phyloP scores from a whole-genome alignment of 257 asterid genomes.

The Nicotiana attenuata region DNA sequence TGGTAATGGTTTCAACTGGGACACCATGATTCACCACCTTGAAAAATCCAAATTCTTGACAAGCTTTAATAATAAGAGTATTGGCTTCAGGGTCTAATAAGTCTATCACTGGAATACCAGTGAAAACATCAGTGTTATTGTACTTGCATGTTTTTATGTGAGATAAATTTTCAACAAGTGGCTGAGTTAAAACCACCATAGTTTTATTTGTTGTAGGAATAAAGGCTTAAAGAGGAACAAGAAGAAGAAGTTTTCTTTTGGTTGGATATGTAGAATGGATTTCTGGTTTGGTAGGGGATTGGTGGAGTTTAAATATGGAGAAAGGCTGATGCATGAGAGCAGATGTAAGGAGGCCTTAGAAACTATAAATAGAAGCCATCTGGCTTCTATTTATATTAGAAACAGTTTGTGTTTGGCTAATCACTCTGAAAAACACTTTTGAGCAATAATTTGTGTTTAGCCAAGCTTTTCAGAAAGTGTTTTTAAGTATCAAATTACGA shows the following conservation, averaged over 20 bases:
- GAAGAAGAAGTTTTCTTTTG: not conserved
- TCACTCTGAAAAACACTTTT: no score
- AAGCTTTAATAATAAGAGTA: constrained; percentile 18
- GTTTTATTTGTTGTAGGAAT: not conserved
- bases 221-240: no score
- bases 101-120: constrained; percentile 26
- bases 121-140: not conserved
- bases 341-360: not conserved
- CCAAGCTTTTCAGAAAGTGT: no score
- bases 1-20: constrained; percentile 18
- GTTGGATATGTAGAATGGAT: not conserved
- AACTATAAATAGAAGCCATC: not conserved
- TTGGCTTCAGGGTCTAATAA: constrained; percentile 19
- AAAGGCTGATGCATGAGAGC: not conserved
- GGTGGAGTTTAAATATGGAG: not conserved
- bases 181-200: constrained; percentile 23
- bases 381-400: no score
- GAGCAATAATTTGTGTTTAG: no score
- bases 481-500: no score
- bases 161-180: constrained; percentile 5
- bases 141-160: constrained; percentile 13
- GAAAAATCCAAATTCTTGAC: constrained; percentile 29
- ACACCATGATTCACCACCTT: constrained; percentile 29
- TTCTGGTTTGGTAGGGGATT: not conserved
- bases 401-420: no score